A percentile compares a stretch with the other conserved stretches of the same genome.
Evolutionary conservation across 371 early-diverging fungal genomes (phyloP).

Genomic region (Syncephalis plumigaleata): DNA sequence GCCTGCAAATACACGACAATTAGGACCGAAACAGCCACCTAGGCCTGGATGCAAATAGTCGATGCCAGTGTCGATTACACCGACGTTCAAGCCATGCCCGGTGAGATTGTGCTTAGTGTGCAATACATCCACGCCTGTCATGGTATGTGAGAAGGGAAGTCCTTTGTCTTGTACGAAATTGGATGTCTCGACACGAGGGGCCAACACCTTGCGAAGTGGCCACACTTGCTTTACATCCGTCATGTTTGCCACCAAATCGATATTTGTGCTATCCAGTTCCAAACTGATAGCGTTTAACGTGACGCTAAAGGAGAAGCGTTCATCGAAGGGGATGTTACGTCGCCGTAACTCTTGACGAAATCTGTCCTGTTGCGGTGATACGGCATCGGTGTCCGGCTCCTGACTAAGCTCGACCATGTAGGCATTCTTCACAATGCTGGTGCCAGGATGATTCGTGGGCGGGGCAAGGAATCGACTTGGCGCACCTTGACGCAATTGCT

Average conservation of each 20-base stretch:
- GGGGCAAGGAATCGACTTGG: too few species aligned
- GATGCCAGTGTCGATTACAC: conserved; percentile 28
- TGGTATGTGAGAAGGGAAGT: conserved; percentile 20
- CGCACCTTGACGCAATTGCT: too few species aligned
- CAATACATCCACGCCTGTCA: conserved; percentile 38
- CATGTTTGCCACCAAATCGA: conserved; percentile 5
- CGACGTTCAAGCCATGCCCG: conserved; percentile 51
- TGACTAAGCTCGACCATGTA: neutral
- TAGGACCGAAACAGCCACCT: conserved; percentile 24
- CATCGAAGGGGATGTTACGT: neutral
- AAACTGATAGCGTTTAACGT: neutral
- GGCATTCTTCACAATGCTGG: neutral
- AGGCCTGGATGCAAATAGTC: conserved; percentile 33
- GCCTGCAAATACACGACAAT: conserved; percentile 19
- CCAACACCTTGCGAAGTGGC: conserved; percentile 5
- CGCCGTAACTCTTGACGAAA: neutral
- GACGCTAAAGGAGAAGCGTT: neutral
- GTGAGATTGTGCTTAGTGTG: conserved; percentile 22
- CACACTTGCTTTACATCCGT: conserved; percentile 14
- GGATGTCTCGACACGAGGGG: conserved; percentile 2
- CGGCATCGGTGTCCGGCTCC: neutral
- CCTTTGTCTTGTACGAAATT: conserved; percentile 1
- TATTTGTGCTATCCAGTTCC: neutral
- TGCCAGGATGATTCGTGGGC: conserved; percentile 9
- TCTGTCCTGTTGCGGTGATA: neutral